Evolutionary conservation across 805 yeast genomes (phyloP).

Genomic region (Candida coquimbonensis): DNA sequence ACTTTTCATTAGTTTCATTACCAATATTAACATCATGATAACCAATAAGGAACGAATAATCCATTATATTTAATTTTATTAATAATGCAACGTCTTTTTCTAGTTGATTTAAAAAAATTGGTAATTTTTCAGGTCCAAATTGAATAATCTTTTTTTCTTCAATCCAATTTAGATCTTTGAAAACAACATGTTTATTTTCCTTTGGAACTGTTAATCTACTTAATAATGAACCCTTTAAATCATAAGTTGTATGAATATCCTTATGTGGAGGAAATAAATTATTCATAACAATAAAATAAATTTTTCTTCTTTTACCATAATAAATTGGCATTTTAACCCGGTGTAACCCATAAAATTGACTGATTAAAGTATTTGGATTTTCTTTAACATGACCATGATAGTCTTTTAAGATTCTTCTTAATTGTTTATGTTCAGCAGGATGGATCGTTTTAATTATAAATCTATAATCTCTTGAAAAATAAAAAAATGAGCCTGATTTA

Average conservation of each 20-base stretch:
- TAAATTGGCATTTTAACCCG: conserved; percentile 79
- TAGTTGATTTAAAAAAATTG: conserved; percentile 59
- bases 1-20: conserved; percentile 28
- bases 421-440: conserved; percentile 82
- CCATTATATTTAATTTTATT: conserved; percentile 82
- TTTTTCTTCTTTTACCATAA: conserved; percentile 48
- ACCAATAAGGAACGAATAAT: conserved; percentile 85
- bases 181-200: conserved; percentile 37
- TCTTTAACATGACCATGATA: conserved; percentile 75
- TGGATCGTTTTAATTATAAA: conserved; percentile 95
- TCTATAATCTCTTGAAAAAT: conserved; percentile 87
- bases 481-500: conserved; percentile 92
- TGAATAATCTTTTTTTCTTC: conserved; percentile 55
- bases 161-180: conserved; percentile 88
- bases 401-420: conserved; percentile 63
- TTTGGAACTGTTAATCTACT: conserved; percentile 54
- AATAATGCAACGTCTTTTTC: conserved; percentile 68
- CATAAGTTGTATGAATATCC: conserved; percentile 79
- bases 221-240: conserved; percentile 87
- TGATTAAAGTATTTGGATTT: conserved; percentile 82
- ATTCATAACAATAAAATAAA: conserved; percentile 94
- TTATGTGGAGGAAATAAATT: conserved; percentile 92
- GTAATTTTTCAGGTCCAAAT: conserved; percentile 67
- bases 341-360: conserved; percentile 96
- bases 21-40: conserved; percentile 69